Evolutionary conservation across 352 stramenopile genomes (phyloP), one percentile per base, ranked within the genome.

Genomic region (Pythium pyrilobum): DNA sequence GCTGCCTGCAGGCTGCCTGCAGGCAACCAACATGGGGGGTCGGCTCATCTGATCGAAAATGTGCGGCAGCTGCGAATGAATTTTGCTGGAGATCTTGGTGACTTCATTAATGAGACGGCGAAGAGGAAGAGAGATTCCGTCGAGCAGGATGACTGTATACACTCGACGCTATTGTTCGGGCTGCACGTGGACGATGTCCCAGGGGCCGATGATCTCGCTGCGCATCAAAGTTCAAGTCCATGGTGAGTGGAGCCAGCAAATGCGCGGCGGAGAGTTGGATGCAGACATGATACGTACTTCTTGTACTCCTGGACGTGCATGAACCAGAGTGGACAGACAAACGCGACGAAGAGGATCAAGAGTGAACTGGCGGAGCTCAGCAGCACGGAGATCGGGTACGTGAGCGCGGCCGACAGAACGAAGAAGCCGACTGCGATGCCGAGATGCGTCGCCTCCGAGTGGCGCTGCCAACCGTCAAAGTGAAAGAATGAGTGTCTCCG

Each of bases 281-380:
- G n/a, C n/a, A n/a, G n/a, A n/a, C n/a, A n/a, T n/a, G n/a, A n/a
- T n/a, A 77, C 77, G 76, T 72, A 94, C 84, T 89, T 92, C 66
- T 97, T 97, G 66, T 95, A 87, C 65, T 89, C 74, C 59, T 95
- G 85, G 40, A 96, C 79, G 59, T 91, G 79, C 71, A 96, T 88
- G 68, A 97, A 91, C 85, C 79, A 92, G 38, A 96, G 74, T 53
- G 89, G 89, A 59, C 83, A 92, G 23, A 90, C 74, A 41, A 97
- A 77, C 31, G 78, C 81, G 21, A 97, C 66, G 52, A 96, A 91
- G 31, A 89, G 59, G 25, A 94, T 67, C 41, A 91, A 82, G 21
- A 72, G 52, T 28, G 78, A 71, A 34, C 79, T 78, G 4, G 84
- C 62, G 4, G 79, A 68, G 49, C 83, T 90, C 28, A 92, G 56